These are phyloP conservation scores for Trichoderma arundinaceum DNA, from an alignment of 2,329 filamentous ascomycete genomes.

Conservation along the genomic window DNA sequence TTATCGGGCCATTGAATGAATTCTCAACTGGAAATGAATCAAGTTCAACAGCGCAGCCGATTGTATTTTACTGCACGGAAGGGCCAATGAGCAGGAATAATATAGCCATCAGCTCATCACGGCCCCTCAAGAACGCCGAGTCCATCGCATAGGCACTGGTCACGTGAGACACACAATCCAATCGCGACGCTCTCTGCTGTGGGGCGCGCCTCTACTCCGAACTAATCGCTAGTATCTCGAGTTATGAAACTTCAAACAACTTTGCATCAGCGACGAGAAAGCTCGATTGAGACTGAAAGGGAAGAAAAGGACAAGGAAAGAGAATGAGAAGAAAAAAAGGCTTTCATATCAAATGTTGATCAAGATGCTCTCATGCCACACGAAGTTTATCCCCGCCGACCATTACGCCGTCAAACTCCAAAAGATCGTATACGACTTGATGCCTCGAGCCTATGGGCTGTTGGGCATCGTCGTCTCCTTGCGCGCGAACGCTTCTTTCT, in stretches of 20 bases:
- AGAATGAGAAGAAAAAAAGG: neutral
- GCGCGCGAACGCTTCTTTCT: conserved; percentile 66
- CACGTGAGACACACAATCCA: conserved; percentile 36
- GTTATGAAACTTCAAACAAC: conserved; percentile 21
- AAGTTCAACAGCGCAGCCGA: conserved; percentile 32
- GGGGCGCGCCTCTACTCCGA: conserved; percentile 32
- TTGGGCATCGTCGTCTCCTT: conserved; percentile 44
- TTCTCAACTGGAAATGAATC: conserved; percentile 16
- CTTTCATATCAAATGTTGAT: conserved; percentile 16
- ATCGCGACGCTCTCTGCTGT: conserved; percentile 32
- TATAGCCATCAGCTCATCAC: conserved; percentile 36
- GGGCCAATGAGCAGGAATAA: conserved; percentile 37
- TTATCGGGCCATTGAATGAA: conserved; percentile 27
- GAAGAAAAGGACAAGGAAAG: neutral
- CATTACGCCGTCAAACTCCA: conserved; percentile 30
- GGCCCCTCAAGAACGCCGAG: conserved; percentile 37
- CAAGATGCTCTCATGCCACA: conserved; percentile 17
- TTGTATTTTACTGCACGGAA: conserved; percentile 35
- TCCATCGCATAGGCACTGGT: conserved; percentile 33
- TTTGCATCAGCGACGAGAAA: conserved; percentile 29
- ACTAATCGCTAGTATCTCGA: conserved; percentile 22
- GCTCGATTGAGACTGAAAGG: conserved; percentile 13
- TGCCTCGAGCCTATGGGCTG: conserved; percentile 28
- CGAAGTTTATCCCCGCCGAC: conserved; percentile 14
- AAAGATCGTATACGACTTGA: conserved; percentile 25